Conservation (phyloP, 2,329 filamentous ascomycete species). For the Aspergillus sp. region DNA sequence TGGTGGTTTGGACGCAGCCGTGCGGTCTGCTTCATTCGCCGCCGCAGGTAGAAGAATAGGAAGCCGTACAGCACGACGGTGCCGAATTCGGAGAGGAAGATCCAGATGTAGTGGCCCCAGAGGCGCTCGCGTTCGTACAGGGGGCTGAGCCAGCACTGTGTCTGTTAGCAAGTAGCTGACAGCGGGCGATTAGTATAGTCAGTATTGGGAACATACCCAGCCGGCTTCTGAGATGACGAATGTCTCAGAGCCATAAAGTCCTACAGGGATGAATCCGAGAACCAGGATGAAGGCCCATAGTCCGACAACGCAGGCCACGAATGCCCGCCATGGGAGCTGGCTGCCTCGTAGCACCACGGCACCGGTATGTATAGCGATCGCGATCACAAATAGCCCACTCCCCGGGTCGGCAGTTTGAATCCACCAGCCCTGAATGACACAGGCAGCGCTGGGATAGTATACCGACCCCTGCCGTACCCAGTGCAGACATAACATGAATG, state of each 20-base stretch:
- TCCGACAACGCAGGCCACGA: slow-evolving; percentile 43
- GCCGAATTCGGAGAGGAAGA: slow-evolving; percentile 54
- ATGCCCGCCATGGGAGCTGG: slow-evolving; percentile 45
- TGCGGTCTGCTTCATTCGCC: slow-evolving; percentile 40
- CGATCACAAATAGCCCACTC: slow-evolving; percentile 52
- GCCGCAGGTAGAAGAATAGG: slow-evolving; percentile 50
- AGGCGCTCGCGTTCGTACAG: slow-evolving; percentile 47
- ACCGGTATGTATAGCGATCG: slow-evolving; percentile 55
- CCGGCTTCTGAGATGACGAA: slow-evolving; percentile 50
- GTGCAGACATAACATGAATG: slow-evolving; percentile 47
- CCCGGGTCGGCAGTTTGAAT: slow-evolving; percentile 53
- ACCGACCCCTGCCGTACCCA: slow-evolving; percentile 47
- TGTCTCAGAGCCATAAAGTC: slow-evolving; percentile 39
- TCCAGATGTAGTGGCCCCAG: slow-evolving; percentile 56
- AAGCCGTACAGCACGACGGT: slow-evolving; percentile 51
- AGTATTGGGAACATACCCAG: slow-evolving; percentile 46
- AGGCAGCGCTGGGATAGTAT: slow-evolving; percentile 44
- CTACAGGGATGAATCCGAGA: slow-evolving; percentile 49
- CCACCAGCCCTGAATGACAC: slow-evolving; percentile 53
- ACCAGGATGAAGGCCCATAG: slow-evolving; percentile 50
- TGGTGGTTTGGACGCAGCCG: slow-evolving; percentile 32
- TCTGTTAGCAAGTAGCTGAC: no score
- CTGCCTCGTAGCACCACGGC: slow-evolving; percentile 49
- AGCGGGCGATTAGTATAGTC: background rate
- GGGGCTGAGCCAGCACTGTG: slow-evolving; percentile 52